A percentile compares a stretch with the other conserved stretches of the same genome.
phyloP scores from a whole-genome alignment of 2,329 filamentous ascomycete species.

The Fonsecaea monophora region DNA sequence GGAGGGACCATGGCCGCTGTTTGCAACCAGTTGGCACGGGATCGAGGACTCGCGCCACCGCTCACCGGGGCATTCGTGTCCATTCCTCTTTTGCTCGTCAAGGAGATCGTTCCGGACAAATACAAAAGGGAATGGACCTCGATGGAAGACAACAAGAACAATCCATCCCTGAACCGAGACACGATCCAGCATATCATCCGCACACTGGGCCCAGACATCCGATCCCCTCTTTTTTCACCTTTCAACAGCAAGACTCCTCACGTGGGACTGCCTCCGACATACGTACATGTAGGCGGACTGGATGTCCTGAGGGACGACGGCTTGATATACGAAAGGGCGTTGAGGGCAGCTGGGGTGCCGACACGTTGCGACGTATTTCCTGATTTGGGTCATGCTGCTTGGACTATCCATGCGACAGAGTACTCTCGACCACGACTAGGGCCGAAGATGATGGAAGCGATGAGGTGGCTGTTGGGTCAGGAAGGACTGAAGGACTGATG shows the following conservation, averaged over 20 bases:
- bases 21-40: constrained; percentile 49
- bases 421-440: constrained; percentile 11
- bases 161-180: not conserved
- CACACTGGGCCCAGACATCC: constrained; percentile 10
- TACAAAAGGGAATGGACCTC: constrained; percentile 14
- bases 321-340: constrained; percentile 14
- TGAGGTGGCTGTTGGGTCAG: constrained; percentile 15
- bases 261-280: constrained; percentile 46
- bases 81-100: constrained; percentile 13
- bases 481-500: not conserved
- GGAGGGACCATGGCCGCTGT: constrained; percentile 52
- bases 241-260: constrained; percentile 41
- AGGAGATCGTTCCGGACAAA: constrained; percentile 14
- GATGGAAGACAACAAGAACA: constrained; percentile 16
- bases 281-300: constrained; percentile 18
- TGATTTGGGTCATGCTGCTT: constrained; percentile 11
- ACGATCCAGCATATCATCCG: constrained; percentile 3
- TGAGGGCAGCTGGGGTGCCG: constrained; percentile 11
- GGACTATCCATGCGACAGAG: constrained; percentile 16
- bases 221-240: constrained; percentile 10
- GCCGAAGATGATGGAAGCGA: constrained; percentile 18
- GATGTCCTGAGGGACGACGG: constrained; percentile 24
- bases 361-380: constrained; percentile 10
- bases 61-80: constrained; percentile 18
- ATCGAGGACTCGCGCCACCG: constrained; percentile 49